phyloP scores from a whole-genome alignment of 164 flowering plant species.

The Dillenia turbinata region DNA sequence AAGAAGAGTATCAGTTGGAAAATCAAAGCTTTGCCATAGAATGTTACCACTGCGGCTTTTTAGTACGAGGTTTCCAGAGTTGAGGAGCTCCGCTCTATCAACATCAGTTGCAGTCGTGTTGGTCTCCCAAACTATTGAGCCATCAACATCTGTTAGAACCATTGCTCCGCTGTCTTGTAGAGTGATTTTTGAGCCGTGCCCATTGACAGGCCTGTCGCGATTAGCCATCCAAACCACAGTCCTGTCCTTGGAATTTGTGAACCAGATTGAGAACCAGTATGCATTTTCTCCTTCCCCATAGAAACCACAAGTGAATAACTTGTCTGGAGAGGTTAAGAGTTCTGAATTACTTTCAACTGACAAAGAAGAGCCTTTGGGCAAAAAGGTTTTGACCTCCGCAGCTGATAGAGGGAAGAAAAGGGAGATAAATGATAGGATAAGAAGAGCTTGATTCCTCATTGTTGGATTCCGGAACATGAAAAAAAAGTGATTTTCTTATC shows the following conservation, averaged over 20 bases:
- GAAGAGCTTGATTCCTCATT: too few relatives aligned
- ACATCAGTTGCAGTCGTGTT: slow-evolving; percentile 6
- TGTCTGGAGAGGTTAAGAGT: slow-evolving; percentile 24
- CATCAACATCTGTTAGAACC: slow-evolving; percentile 20
- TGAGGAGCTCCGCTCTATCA: slow-evolving; percentile 17
- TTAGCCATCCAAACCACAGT: slow-evolving; percentile 44
- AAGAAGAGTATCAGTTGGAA: slow-evolving; percentile 27
- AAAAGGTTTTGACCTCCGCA: too few relatives aligned
- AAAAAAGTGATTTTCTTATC: too few relatives aligned
- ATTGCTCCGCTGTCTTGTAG: slow-evolving; percentile 8
- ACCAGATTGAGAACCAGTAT: slow-evolving; percentile 39
- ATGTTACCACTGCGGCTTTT: slow-evolving; percentile 11
- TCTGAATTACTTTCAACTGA: slow-evolving; percentile 15
- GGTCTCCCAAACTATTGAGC: slow-evolving; percentile 22
- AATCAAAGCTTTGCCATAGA: too few relatives aligned
- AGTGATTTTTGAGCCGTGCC: slow-evolving; percentile 20
- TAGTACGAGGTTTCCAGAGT: slow-evolving; percentile 30
- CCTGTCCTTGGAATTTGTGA: slow-evolving; percentile 22
- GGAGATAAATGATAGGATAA: too few relatives aligned
- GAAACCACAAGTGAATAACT: slow-evolving; percentile 38
- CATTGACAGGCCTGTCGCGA: slow-evolving; percentile 34
- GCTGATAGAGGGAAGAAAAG: too few relatives aligned
- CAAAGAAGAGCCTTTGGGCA: slow-evolving; percentile 14
- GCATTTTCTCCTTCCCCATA: slow-evolving; percentile 32
- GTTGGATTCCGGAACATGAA: too few relatives aligned